Base-by-base conservation (phyloP, 2,329 filamentous ascomycete species). In the Zymoseptoria tritici region DNA sequence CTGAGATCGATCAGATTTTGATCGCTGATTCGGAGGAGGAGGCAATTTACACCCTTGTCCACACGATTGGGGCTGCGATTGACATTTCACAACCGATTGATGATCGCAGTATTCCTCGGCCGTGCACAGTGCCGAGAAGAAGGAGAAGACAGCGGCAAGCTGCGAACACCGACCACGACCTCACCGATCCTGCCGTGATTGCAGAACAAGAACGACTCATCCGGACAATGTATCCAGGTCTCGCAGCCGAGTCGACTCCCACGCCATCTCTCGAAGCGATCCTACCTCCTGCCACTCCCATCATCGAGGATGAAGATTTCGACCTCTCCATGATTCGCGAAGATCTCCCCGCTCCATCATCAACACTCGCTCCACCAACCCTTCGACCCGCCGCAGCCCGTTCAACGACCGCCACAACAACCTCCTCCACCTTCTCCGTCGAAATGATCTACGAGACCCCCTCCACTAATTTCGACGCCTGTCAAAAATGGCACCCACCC, bases 1-100 rank as follows among this genome's bases (percentile, higher is more conserved):
- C 85, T 31, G 88, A 91, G 73, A 84, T 85, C 1, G 87, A 91
- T 65, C 89, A 91, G 68, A 85, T 91, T 60, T 75, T 91, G 20
- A 75, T 91, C 7, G 86, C 86, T 2, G 87, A 86, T 64, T 76
- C 83, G 56, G 82, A 85, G 55, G 77, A 89, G 57, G 81, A 84
- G 58, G 83, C 80, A 0, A 88, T 90, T 71, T 79, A 89, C 62
- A 80, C 80, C 55, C 89, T 88, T 85, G 75, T 90, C 2, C 85
- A 90, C 68, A 78, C 79, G 2, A 76, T 90, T 9, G 88, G 86
- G 67, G 85, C 86, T n/a, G 87, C 85, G 53, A 88, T 91, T 61
- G 86, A 90, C 68, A 82, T 91, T 20, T 84, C 87, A 11, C 78
- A 83, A 0, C 83, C 87, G 1, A 80, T 91, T 49, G 88, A 91